Conservation (phyloP, 371 early-diverging fungal species). For the Chytridium lagenaria region DNA sequence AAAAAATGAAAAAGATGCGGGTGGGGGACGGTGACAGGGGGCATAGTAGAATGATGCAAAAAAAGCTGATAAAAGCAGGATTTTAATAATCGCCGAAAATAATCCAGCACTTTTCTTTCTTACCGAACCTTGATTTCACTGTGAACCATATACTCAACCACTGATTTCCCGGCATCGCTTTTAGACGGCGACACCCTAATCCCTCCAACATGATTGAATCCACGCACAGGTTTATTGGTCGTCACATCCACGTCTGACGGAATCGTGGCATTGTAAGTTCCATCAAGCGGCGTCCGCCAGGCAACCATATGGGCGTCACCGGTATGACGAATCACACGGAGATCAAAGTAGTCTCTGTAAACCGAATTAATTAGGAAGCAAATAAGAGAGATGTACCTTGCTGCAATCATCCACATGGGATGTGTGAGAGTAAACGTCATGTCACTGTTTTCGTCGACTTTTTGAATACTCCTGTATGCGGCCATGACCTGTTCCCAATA, state of each 20-base stretch:
- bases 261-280: not conserved
- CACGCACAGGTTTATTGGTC: not conserved
- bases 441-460: not conserved
- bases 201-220: constrained; percentile 5
- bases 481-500: not conserved
- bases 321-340: not conserved
- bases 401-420: not conserved
- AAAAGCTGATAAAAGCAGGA: too few relatives aligned
- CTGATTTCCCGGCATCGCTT: not conserved
- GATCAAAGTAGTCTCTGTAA: not conserved
- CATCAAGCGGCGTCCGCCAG: not conserved
- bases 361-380: not conserved
- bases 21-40: too few relatives aligned
- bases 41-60: too few relatives aligned
- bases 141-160: not conserved
- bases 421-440: not conserved
- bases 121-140: constrained; percentile 1
- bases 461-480: not conserved
- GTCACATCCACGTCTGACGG: not conserved
- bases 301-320: not conserved
- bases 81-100: too few relatives aligned
- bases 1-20: too few relatives aligned
- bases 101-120: too few relatives aligned
- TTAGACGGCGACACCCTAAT: not conserved
- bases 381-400: constrained; percentile 8